Base-by-base conservation (phyloP, 768 basidiomycete species). In the Gautieria morchelliformis region DNA sequence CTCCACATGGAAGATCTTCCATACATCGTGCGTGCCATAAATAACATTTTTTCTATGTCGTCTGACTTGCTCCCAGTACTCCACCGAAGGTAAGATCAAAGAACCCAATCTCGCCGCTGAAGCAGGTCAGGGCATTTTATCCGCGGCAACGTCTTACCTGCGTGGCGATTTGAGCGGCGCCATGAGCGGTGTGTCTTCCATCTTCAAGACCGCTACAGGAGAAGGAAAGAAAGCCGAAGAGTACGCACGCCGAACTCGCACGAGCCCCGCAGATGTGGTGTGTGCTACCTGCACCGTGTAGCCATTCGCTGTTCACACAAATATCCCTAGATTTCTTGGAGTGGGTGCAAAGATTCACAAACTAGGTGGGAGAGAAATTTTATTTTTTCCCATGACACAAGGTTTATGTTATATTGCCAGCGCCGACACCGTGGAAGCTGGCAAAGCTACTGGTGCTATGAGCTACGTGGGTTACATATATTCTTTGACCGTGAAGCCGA, bases 11-110 rank as follows among this genome's bases (percentile, higher is more conserved):
- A 59, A 70, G 74, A 74, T 62, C 64, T 73, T 14, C 73, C 72
- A 1, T 74, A 72, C 60, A 65, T 73, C 35, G 63, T 52, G 57
- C 48, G 62, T 56, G 32, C 5, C 33, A 8, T 17, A 37, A 14
- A 33, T 37, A 9, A 33, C 10, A 17, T 37, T 42, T 19, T 53
- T 9, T 10, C 30, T 3, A 57, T 14, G 24, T 11, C 24, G 11
- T 15, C 24, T 30, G 32, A 27, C 14, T 20, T 42, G 44, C 32
- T 32, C 15, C 11, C 55, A 89, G 83, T 97, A 97, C 71, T 92
- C 92, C 20, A 95, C 93, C 7, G 92, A 97, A 72, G 93, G 93
- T 50, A 93, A 90, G 66, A 72, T 97, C 67, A 96, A 97, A 69
- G 93, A 96, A 67, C 93, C 94, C 35, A 94, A 96, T 66, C 72